phyloP scores from a whole-genome alignment of 164 flowering plant species.

The Kingdonia uniflora region DNA sequence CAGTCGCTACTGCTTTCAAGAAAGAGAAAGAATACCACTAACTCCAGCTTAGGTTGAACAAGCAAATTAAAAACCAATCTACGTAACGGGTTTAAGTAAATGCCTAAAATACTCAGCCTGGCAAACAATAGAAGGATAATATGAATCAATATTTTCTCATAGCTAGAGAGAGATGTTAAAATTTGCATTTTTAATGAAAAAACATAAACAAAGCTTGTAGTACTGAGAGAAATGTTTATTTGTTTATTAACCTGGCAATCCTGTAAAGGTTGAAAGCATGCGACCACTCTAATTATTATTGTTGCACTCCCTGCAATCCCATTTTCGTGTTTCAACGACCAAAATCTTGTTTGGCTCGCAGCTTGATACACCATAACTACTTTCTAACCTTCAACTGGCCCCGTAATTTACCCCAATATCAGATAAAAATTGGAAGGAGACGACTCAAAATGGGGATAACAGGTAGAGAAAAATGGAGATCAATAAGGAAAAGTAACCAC shows the following conservation, averaged over 20 bases:
- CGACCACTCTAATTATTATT: constrained; percentile 86
- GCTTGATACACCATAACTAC: constrained; percentile 99
- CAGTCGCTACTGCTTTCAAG: constrained; percentile 14
- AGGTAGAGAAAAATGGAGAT: neutral
- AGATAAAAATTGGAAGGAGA: no score
- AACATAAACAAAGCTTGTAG: no score
- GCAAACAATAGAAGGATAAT: constrained; percentile 11
- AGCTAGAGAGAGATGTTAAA: no score
- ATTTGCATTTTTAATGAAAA: no score
- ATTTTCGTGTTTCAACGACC: constrained; percentile 85
- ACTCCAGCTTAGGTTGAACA: constrained; percentile 34
- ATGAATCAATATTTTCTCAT: no score
- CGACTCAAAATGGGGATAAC: no score
- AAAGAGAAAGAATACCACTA: constrained; percentile 19
- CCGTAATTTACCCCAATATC: constrained; percentile 9
- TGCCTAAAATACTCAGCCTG: constrained; percentile 98
- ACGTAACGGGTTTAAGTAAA: constrained; percentile 93
- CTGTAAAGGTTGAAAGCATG: constrained; percentile 92
- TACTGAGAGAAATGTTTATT: no score
- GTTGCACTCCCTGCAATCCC: constrained; percentile 80
- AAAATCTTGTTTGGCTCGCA: constrained; percentile 84
- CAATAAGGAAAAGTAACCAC: neutral
- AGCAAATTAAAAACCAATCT: constrained; percentile 22
- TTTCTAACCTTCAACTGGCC: constrained; percentile 21
- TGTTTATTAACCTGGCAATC: constrained; percentile 73